A percentile compares a stretch with the other conserved stretches of the same genome.
phyloP scores from a whole-genome alignment of 768 basidiomycete species.

The Suillus placidus region DNA sequence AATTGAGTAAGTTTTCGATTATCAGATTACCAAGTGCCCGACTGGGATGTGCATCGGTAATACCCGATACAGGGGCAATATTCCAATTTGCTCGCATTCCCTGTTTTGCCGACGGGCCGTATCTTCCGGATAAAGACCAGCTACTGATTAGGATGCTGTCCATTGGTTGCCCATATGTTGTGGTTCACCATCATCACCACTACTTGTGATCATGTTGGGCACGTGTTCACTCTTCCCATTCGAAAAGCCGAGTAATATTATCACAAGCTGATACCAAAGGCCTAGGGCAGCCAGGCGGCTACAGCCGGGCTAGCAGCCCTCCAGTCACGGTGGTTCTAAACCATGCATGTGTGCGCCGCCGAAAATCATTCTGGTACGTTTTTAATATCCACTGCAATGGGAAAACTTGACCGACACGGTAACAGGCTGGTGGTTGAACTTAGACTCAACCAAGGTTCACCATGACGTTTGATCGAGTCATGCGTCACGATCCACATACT shows the following conservation, averaged over 20 bases:
- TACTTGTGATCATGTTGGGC: neutral
- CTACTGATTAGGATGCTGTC: neutral
- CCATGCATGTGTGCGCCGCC: neutral
- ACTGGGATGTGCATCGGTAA: neutral
- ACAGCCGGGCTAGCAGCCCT: neutral
- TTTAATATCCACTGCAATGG: constrained; percentile 4
- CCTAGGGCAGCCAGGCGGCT: neutral
- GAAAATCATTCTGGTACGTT: constrained; percentile 3
- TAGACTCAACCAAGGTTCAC: neutral
- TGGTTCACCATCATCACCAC: neutral
- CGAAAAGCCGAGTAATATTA: neutral
- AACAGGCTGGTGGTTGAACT: neutral
- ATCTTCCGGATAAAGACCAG: neutral
- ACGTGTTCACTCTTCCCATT: neutral
- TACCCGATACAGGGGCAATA: neutral
- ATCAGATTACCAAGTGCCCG: neutral
- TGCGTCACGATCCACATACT: neutral
- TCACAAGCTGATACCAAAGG: neutral
- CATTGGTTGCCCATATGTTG: neutral
- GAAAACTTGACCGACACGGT: too few relatives aligned
- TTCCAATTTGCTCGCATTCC: neutral
- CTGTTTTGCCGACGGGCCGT: constrained; percentile 4
- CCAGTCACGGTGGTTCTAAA: neutral
- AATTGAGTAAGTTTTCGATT: neutral
- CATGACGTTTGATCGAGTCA: neutral